Evolutionary conservation across 805 yeast genomes (phyloP).

Genomic region (Pichia nanzhaoensis): DNA sequence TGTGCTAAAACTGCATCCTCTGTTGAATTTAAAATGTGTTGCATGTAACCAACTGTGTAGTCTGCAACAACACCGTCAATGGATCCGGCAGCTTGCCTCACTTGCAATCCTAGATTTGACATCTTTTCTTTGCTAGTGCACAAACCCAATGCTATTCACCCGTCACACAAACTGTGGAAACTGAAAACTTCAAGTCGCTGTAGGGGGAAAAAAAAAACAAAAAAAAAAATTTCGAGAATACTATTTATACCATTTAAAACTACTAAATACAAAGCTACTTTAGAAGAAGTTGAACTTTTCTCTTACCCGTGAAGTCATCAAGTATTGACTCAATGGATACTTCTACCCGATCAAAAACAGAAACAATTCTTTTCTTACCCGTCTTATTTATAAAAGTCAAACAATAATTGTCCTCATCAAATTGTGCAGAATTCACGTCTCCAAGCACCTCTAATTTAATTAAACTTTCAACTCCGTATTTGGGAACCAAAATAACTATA

Average conservation of each 20-base stretch:
- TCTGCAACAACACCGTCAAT: constrained; percentile 83
- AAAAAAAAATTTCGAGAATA: no score
- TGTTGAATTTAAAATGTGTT: constrained; percentile 70
- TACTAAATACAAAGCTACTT: no score
- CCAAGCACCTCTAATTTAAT: constrained; percentile 74
- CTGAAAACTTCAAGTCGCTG: not conserved
- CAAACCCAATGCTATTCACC: no score
- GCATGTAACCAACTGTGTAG: constrained; percentile 87
- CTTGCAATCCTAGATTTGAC: constrained; percentile 41
- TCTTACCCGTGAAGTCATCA: constrained; percentile 85
- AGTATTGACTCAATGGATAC: constrained; percentile 77
- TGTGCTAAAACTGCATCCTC: constrained; percentile 78
- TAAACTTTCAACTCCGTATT: constrained; percentile 92
- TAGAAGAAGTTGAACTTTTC: constrained; percentile 75
- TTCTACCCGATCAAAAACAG: constrained; percentile 76
- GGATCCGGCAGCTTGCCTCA: constrained; percentile 80
- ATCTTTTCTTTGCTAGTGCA: constrained; percentile 17
- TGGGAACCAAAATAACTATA: constrained; percentile 88
- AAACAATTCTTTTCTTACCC: constrained; percentile 36
- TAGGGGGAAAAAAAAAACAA: no score
- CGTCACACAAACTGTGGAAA: not conserved
- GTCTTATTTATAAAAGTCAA: constrained; percentile 44
- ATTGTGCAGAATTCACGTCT: constrained; percentile 54
- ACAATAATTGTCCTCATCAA: constrained; percentile 73
- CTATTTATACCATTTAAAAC: no score